Percentiles rank a stretch among this genome's conserved stretches.
Conservation (phyloP, 2,329 filamentous ascomycete species). For the Fusarium agapanthi region DNA sequence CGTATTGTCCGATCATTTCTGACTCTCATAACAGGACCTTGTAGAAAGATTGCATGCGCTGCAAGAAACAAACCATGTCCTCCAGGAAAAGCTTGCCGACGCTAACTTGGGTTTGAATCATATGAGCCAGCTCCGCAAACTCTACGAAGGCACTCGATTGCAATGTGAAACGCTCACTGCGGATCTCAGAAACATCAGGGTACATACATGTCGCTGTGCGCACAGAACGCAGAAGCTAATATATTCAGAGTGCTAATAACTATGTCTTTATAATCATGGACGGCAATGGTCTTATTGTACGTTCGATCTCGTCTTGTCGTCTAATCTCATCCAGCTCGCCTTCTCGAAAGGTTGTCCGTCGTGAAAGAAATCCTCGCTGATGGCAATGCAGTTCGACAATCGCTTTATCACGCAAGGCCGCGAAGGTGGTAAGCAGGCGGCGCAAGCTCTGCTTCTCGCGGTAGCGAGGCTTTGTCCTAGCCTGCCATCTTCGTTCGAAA, state of each 20-base stretch:
- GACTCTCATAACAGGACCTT: not conserved
- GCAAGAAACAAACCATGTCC: not conserved
- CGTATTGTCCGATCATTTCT: not conserved
- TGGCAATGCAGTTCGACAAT: slow-evolving; percentile 62
- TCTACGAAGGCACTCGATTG: not conserved
- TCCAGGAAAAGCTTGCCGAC: not conserved
- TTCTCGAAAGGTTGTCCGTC: not conserved
- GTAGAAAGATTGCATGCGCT: not conserved
- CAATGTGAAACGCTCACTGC: not conserved
- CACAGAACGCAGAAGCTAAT: slow-evolving; percentile 29
- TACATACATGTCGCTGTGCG: slow-evolving; percentile 8
- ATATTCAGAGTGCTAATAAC: slow-evolving; percentile 59
- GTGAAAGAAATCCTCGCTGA: not conserved
- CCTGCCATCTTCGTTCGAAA: slow-evolving; percentile 57
- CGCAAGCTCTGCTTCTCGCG: slow-evolving; percentile 57
- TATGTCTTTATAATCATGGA: slow-evolving; percentile 71
- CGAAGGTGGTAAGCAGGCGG: slow-evolving; percentile 63
- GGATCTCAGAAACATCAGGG: slow-evolving; percentile 41
- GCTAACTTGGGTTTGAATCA: not conserved
- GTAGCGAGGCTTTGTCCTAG: slow-evolving; percentile 56
- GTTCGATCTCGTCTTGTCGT: slow-evolving; percentile 9
- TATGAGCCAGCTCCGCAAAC: not conserved
- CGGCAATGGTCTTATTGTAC: slow-evolving; percentile 68
- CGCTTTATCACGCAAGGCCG: slow-evolving; percentile 62
- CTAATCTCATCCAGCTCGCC: not conserved